Percentiles rank a stretch among this genome's conserved stretches.
These are phyloP conservation scores for Lathyrus tuberosus DNA, from an alignment of 306 rosid genomes.

Conservation along the genomic window DNA sequence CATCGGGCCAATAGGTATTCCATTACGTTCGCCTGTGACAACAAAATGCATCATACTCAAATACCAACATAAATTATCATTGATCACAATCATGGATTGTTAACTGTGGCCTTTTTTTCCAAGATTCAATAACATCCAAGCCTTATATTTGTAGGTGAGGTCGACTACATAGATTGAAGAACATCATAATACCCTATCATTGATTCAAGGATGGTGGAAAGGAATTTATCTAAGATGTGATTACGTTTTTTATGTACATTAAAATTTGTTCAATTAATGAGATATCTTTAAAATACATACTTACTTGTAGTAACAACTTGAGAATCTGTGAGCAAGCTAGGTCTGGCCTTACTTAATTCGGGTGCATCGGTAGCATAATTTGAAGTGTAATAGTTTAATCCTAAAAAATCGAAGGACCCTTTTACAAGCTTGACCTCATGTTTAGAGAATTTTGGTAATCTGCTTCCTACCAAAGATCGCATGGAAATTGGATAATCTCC, in stretches of 20 bases:
- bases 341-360: constrained; percentile 20
- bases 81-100: background rate
- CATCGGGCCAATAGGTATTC: constrained; percentile 40
- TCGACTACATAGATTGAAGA: background rate
- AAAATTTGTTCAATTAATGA: background rate
- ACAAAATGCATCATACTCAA: background rate
- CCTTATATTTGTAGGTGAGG: no score
- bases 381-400: constrained; percentile 42
- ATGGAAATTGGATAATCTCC: constrained; percentile 43
- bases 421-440: constrained; percentile 21
- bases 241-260: no score
- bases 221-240: no score
- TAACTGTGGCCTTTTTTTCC: no score
- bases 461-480: constrained; percentile 29
- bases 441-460: constrained; percentile 40
- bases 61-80: background rate
- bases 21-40: constrained; percentile 40
- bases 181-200: background rate
- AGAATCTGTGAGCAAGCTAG: constrained; percentile 43
- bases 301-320: constrained; percentile 20
- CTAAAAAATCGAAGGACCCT: constrained; percentile 42
- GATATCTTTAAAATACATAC: background rate
- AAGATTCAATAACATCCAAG: no score
- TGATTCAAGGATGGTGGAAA: background rate
- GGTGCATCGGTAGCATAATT: constrained; percentile 33